phyloP scores from a whole-genome alignment of 768 basidiomycete genomes.

The Paxillus ammoniavirescens region DNA sequence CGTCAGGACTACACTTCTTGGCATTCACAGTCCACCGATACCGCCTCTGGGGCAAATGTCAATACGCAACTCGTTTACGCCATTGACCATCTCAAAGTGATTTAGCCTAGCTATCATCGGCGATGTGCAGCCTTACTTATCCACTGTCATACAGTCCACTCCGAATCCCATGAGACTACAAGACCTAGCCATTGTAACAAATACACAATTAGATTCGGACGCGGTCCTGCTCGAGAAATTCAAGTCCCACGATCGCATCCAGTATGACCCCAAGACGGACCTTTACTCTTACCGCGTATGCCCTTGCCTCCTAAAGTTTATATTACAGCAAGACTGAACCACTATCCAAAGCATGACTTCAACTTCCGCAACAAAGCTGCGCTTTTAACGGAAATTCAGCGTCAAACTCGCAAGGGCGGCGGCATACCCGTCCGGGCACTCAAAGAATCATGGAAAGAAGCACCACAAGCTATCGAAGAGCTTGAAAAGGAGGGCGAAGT shows the following conservation, averaged over 20 bases:
- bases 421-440: constrained; percentile 81
- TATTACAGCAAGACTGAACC: constrained; percentile 4
- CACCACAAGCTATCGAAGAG: constrained; percentile 80
- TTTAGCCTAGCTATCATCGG: constrained; percentile 8
- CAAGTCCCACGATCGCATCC: constrained; percentile 74
- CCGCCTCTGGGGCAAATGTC: constrained; percentile 74
- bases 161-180: constrained; percentile 83
- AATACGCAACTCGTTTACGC: constrained; percentile 88
- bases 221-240: constrained; percentile 73
- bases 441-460: constrained; percentile 91
- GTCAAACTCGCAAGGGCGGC: constrained; percentile 78
- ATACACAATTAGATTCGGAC: constrained; percentile 76
- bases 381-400: constrained; percentile 81
- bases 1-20: constrained; percentile 72
- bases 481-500: constrained; percentile 89
- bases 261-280: constrained; percentile 80
- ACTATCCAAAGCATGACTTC: constrained; percentile 67
- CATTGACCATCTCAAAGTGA: constrained; percentile 77
- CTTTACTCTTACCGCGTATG: constrained; percentile 83
- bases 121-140: constrained; percentile 11
- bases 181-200: constrained; percentile 81
- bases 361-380: constrained; percentile 83
- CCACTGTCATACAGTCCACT: constrained; percentile 44
- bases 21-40: constrained; percentile 90
- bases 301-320: background rate